phyloP scores from a whole-genome alignment of 2,329 filamentous ascomycete genomes.

The Cladophialophora chaetospira region DNA sequence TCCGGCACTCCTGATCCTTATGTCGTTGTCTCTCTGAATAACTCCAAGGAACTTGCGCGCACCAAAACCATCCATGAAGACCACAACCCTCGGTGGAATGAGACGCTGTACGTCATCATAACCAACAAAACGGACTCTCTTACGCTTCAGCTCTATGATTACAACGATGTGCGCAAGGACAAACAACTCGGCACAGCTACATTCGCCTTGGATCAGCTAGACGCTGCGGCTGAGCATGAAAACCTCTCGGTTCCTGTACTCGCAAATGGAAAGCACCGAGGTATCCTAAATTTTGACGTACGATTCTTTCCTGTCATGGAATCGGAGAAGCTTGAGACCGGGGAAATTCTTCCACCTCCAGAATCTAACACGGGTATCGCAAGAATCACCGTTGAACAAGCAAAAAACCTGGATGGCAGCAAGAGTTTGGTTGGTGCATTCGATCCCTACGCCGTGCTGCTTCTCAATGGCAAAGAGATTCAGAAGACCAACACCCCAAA shows the following conservation, averaged over 20 bases:
- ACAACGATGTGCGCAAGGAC: constrained; percentile 94
- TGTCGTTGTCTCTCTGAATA: constrained; percentile 79
- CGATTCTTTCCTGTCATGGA: constrained; percentile 94
- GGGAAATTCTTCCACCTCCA: constrained; percentile 75
- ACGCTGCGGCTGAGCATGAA: constrained; percentile 75
- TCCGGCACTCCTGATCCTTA: constrained; percentile 91
- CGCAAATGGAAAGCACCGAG: constrained; percentile 79
- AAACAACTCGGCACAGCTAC: constrained; percentile 88
- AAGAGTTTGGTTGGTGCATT: constrained; percentile 91
- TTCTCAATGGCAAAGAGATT: constrained; percentile 90
- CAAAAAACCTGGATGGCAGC: constrained; percentile 88
- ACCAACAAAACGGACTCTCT: constrained; percentile 87
- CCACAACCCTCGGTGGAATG: constrained; percentile 87
- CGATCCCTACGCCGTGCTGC: constrained; percentile 84
- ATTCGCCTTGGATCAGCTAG: constrained; percentile 80
- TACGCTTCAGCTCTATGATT: constrained; percentile 84
- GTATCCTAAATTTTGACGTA: constrained; percentile 76
- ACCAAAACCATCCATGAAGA: constrained; percentile 89
- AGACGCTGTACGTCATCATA: constrained; percentile 93
- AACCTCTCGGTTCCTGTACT: constrained; percentile 83
- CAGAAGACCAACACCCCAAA: constrained; percentile 90
- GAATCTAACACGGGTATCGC: constrained; percentile 93
- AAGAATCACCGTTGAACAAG: constrained; percentile 90
- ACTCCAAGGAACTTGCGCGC: constrained; percentile 75
- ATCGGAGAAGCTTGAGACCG: constrained; percentile 70